phyloP scores from a whole-genome alignment of 1,284 basidiomycete genomes.

The Trametes pubescens region DNA sequence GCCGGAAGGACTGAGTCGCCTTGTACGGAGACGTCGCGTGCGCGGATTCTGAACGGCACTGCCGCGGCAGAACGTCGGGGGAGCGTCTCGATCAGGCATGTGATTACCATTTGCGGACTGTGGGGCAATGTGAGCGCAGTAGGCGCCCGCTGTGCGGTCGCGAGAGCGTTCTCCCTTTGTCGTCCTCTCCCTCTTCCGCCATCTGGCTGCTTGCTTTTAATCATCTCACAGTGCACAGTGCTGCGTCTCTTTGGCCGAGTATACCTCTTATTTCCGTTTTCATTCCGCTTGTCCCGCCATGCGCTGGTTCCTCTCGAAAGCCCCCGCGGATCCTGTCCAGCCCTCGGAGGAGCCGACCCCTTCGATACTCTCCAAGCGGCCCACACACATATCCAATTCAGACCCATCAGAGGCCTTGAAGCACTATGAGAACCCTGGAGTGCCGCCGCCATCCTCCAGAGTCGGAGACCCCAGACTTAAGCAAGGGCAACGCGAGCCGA shows the following conservation, averaged over 20 bases:
- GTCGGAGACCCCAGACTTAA: slow-evolving; percentile 67
- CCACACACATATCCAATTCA: slow-evolving; percentile 10
- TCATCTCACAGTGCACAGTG: neutral
- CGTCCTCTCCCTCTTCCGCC: slow-evolving; percentile 23
- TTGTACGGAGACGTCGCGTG: slow-evolving; percentile 20
- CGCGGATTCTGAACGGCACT: neutral
- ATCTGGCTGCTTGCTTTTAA: slow-evolving; percentile 6
- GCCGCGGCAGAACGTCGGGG: slow-evolving; percentile 24
- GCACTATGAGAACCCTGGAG: slow-evolving; percentile 72
- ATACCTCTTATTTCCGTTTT: slow-evolving; percentile 12
- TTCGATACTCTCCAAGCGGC: slow-evolving; percentile 19
- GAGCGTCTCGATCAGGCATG: slow-evolving; percentile 21
- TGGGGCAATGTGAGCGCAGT: neutral
- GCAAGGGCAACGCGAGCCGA: slow-evolving; percentile 57
- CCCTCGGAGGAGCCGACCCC: slow-evolving; percentile 21
- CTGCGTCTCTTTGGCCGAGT: neutral
- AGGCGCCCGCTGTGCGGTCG: slow-evolving; percentile 12
- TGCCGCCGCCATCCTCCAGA: slow-evolving; percentile 75
- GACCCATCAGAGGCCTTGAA: slow-evolving; percentile 35
- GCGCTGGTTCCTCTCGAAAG: slow-evolving; percentile 42
- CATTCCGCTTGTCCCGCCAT: slow-evolving; percentile 24
- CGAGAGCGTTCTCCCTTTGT: slow-evolving; percentile 26
- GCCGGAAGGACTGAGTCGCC: slow-evolving; percentile 23
- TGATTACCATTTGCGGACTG: slow-evolving; percentile 25
- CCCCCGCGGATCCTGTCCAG: slow-evolving; percentile 25